phyloP scores from a whole-genome alignment of 1,284 basidiomycete genomes.

The Trichosporon sp. region DNA sequence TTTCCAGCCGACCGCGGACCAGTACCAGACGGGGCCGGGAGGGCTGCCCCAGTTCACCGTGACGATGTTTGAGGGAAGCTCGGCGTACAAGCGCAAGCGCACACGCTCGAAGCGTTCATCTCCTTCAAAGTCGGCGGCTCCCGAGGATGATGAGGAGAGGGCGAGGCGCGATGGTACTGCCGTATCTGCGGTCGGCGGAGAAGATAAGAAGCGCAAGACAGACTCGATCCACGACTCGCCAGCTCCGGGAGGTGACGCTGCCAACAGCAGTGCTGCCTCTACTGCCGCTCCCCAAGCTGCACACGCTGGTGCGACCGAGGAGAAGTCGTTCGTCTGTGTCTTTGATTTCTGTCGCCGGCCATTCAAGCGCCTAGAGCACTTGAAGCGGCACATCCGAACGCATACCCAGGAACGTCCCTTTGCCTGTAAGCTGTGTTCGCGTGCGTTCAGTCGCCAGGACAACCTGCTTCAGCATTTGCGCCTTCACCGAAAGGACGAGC shows the following conservation, averaged over 20 bases:
- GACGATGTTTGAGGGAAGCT: constrained; percentile 23
- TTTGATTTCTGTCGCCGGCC: constrained; percentile 58
- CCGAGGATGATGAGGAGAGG: constrained; percentile 12
- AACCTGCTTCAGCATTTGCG: constrained; percentile 76
- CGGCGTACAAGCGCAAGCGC: constrained; percentile 22
- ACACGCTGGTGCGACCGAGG: constrained; percentile 15
- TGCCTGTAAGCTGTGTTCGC: constrained; percentile 64
- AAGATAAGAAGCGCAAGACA: constrained; percentile 13
- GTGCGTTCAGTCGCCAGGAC: constrained; percentile 76
- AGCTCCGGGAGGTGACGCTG: constrained; percentile 7
- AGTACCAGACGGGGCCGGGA: constrained; percentile 15
- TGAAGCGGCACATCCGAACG: constrained; percentile 79
- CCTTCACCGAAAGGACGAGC: constrained; percentile 56
- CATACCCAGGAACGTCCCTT: constrained; percentile 83
- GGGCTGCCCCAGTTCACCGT: constrained; percentile 20
- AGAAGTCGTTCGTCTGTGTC: constrained; percentile 21
- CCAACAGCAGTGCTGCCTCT: constrained; percentile 1
- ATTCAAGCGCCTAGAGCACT: constrained; percentile 84
- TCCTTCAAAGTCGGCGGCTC: constrained; percentile 15
- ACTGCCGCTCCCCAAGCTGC: not conserved
- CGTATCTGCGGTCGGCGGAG: not conserved
- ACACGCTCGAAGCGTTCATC: constrained; percentile 16
- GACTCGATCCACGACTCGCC: not conserved
- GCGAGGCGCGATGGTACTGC: constrained; percentile 6
- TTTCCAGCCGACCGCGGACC: constrained; percentile 12